Evolutionary conservation across 495 filamentous ascomycete species (phyloP).

Genomic region (Chaetomium tenue): DNA sequence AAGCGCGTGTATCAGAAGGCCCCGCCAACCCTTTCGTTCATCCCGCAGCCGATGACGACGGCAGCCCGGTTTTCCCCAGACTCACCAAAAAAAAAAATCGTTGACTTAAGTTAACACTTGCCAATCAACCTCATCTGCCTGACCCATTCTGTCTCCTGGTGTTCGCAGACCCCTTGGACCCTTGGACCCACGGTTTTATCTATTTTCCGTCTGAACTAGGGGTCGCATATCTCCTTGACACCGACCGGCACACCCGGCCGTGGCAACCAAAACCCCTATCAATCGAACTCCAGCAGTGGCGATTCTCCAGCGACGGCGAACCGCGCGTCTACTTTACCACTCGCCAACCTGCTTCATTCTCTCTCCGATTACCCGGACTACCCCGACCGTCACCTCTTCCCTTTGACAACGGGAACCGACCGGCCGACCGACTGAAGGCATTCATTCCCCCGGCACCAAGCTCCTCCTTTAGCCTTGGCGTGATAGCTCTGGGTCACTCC

Average conservation of each 20-base stretch:
- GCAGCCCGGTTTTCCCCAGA: constrained; percentile 15
- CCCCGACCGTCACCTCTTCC: not conserved
- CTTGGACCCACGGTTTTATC: not conserved
- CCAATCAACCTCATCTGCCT: constrained; percentile 4
- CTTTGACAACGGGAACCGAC: not conserved
- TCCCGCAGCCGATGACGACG: constrained; percentile 16
- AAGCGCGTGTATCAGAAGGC: not conserved
- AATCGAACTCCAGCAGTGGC: constrained; percentile 9
- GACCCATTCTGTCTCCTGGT: not conserved
- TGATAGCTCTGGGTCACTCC: constrained; percentile 19
- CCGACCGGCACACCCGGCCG: constrained; percentile 6
- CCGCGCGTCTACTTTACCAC: not conserved
- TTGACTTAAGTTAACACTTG: not conserved
- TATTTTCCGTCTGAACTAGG: not conserved
- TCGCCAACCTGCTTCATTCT: not conserved
- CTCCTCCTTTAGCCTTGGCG: constrained; percentile 25
- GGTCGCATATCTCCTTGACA: not conserved
- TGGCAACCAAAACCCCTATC: not conserved
- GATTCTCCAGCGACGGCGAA: constrained; percentile 4
- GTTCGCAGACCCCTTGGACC: not conserved
- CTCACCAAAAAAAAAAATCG: not conserved
- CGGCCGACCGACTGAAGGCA: not conserved
- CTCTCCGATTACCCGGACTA: not conserved
- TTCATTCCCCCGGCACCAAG: constrained; percentile 10
- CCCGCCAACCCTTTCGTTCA: constrained; percentile 14